Percentiles rank a stretch among this genome's conserved stretches.
Evolutionary conservation across 1,284 basidiomycete species (phyloP).

Genomic region (Chiua sp.): DNA sequence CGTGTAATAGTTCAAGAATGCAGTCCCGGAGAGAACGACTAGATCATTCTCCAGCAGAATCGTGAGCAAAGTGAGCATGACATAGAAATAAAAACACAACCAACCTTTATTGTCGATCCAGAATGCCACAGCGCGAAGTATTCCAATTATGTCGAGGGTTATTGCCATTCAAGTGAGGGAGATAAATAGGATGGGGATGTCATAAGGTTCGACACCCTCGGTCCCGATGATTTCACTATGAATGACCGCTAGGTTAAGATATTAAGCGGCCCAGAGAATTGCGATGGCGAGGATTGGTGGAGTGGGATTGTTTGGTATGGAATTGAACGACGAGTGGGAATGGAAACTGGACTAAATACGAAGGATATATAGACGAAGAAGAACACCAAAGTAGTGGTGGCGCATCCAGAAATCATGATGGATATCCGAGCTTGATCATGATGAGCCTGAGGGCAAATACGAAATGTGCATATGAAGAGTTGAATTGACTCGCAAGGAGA

Average conservation of each 20-base stretch:
- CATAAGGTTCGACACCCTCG: slow-evolving; percentile 87
- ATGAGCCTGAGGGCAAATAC: neutral
- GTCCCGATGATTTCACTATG: slow-evolving; percentile 74
- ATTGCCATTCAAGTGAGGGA: slow-evolving; percentile 95
- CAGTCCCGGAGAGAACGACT: slow-evolving; percentile 84
- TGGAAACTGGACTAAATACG: slow-evolving; percentile 67
- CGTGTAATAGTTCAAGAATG: slow-evolving; percentile 88
- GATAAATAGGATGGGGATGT: slow-evolving; percentile 93
- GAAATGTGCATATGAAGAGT: neutral
- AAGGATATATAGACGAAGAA: slow-evolving; percentile 78
- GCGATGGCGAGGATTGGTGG: slow-evolving; percentile 83
- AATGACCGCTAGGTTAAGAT: slow-evolving; percentile 68
- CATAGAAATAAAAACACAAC: slow-evolving; percentile 82
- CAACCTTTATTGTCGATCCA: slow-evolving; percentile 82
- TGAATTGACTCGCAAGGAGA: neutral
- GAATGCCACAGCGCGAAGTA: slow-evolving; percentile 88
- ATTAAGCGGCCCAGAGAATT: slow-evolving; percentile 77
- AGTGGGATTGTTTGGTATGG: slow-evolving; percentile 68
- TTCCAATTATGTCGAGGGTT: slow-evolving; percentile 89
- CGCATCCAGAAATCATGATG: slow-evolving; percentile 50
- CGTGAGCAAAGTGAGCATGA: slow-evolving; percentile 81
- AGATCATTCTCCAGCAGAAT: slow-evolving; percentile 92
- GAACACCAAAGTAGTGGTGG: slow-evolving; percentile 70
- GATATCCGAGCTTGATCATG: neutral
- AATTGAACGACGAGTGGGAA: slow-evolving; percentile 50